A percentile compares a stretch with the other conserved stretches of the same genome.
These are phyloP conservation scores for Corymbia calophylla DNA, from an alignment of 441 rosid species.

Conservation along the genomic window DNA sequence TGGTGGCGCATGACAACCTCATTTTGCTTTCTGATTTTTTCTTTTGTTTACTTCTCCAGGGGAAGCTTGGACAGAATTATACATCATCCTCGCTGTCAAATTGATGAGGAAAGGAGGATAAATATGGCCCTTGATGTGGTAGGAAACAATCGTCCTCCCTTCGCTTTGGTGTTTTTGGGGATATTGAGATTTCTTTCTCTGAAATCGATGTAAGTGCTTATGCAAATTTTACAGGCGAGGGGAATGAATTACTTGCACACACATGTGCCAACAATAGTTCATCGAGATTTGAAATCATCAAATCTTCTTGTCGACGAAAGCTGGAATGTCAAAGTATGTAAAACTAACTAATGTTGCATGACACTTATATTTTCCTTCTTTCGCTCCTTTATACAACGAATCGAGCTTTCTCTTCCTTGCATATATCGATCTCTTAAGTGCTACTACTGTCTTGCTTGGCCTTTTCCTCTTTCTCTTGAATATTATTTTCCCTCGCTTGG, in stretches of 20 bases:
- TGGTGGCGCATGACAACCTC: background rate
- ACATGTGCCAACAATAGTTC: conserved; percentile 84
- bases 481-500: background rate
- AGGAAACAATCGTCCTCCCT: conserved; percentile 9
- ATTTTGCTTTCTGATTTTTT: background rate
- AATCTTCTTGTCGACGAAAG: conserved; percentile 91
- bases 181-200: background rate
- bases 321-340: conserved; percentile 88
- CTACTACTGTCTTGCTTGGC: background rate
- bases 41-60: conserved; percentile 29
- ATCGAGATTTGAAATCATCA: conserved; percentile 91
- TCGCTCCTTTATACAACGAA: background rate
- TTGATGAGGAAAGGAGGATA: conserved; percentile 82
- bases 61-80: conserved; percentile 84
- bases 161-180: background rate
- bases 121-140: conserved; percentile 99
- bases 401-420: background rate
- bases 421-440: background rate
- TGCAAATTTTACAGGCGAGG: conserved; percentile 50
- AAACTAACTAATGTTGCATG: background rate
- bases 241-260: conserved; percentile 95
- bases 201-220: background rate
- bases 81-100: conserved; percentile 76
- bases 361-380: background rate
- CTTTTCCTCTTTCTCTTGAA: background rate